Base-by-base conservation (phyloP, 2,329 filamentous ascomycete genomes). In the Talaromyces piceae region DNA sequence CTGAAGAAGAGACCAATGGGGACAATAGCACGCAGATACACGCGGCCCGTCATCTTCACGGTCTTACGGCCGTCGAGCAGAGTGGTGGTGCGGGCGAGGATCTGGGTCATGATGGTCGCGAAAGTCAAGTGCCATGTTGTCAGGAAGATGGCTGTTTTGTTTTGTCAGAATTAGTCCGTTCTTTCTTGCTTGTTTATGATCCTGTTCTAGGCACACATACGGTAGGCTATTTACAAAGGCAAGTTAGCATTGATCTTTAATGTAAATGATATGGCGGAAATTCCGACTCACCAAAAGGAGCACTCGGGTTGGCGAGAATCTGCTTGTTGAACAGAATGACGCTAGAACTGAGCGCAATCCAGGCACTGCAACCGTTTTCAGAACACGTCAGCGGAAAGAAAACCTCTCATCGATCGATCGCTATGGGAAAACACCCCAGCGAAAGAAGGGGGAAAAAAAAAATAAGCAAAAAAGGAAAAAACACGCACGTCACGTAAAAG, bases 281-380 rank as follows among this genome's bases (percentile, higher is more conserved):
- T n/a, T n/a, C n/a, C n/a, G n/a, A 65, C 84, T 77, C 79, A 88
- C 86, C 81, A 77, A 96, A 96, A 57, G 88, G 80, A 57, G 86
- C 79, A 33, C 86, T 91, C 64, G 91, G 84, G 20, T 41, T 41
- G 3, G 39, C 39, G 56, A 97, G 80, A 64, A 98, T 89, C 83
- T 88, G 95, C 82, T 98, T 98, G 84, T 98, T 97, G 85, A 96
- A 97, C 56, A 98, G 78, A 69, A 98, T 98, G 67, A 97, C 90
- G 63, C 86, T 88, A 41, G 90, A 95, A 65, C 88, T 95, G 69
- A 96, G 79, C 54, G 84, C 77, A 67, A 98, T 97, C 93, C 93
- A 98, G 61, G 84, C 78, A 63, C 91, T 95, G 70, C 23, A 39
- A 8, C 20, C 23, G 11, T 37, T 25, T n/a, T n/a, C n/a, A n/a